Evolutionary conservation across 2,329 filamentous ascomycete genomes (phyloP), one percentile per base, ranked within the genome.

Genomic region (Phymatotrichopsis omnivora): DNA sequence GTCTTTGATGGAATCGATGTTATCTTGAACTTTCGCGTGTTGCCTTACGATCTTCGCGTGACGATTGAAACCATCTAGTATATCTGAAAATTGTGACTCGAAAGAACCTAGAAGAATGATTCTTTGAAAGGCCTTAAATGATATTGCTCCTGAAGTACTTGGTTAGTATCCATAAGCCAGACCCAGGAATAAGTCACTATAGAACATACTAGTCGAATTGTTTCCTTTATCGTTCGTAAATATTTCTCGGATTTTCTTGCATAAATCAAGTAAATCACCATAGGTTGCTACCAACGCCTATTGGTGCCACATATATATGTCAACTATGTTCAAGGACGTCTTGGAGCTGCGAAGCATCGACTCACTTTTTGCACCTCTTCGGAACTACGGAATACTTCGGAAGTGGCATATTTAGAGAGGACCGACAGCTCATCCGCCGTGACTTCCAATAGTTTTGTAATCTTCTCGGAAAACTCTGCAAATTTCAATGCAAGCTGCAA

Each of bases 401-500:
- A n/a, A 17, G 20, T 10, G 2, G 16, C 36, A 7, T 46, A 46
- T 35, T 46, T 46, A 5, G 35, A 46, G 11, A 46, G 36, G 25
- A 40, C 39, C 3, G 43, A 46, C 12, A 46, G 12, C 22, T 46
- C 30, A 12, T 46, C 17, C 17, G 39, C 43, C 10, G 41, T 10
- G 4, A 16, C 23, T 27, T 41, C 43, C 43, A 46, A 40, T 37
- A 41, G 39, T 16, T 6, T 22, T 22, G 36, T 32, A 14, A 46
- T 30, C n/a, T 35, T 41, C 7, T 46, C 35, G n/a, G 41, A 46
- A 7, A 46, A 41, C 10, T 41, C 43, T 14, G 41, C 34, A 16
- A 46, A 46, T n/a, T 37, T 23, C 20, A 45, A 37, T 14, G 32
- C 42, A 30, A 45, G 27, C 42, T 45, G 7, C 20, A 10, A 27